Evolutionary conservation across 257 asterid genomes (phyloP).

Genomic region (Linaria vulgaris): DNA sequence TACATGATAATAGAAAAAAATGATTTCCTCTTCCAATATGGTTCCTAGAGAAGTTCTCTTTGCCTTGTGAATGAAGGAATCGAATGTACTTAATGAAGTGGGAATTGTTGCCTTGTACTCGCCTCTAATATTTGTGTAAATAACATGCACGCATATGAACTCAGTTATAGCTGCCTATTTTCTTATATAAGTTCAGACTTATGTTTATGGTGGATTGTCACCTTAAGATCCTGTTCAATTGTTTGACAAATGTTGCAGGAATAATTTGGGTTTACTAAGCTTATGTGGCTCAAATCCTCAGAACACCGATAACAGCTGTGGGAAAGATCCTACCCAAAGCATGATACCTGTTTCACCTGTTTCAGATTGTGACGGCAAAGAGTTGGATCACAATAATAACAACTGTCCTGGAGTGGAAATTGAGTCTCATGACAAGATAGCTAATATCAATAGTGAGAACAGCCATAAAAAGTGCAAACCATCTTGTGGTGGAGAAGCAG

Average conservation of each 20-base stretch:
- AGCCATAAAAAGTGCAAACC: conserved; percentile 14
- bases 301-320: conserved; percentile 15
- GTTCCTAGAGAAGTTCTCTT: too few relatives aligned
- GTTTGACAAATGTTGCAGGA: conserved; percentile 42
- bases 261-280: conserved; percentile 28
- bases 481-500: conserved; percentile 22
- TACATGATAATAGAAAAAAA: too few relatives aligned
- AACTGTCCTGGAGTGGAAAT: conserved; percentile 16
- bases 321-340: conserved; percentile 19
- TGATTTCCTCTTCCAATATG: too few relatives aligned
- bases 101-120: neutral
- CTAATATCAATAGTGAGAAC: conserved; percentile 7
- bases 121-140: too few relatives aligned
- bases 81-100: neutral
- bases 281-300: conserved; percentile 15
- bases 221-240: conserved; percentile 6
- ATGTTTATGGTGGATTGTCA: neutral
- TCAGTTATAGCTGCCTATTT: neutral
- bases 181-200: neutral
- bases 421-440: conserved; percentile 14
- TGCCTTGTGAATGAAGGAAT: neutral
- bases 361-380: conserved; percentile 14
- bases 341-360: conserved; percentile 9
- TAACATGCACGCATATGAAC: neutral
- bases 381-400: conserved; percentile 26